These are phyloP conservation scores for Psilocybe cyanescens DNA, from an alignment of 768 basidiomycete species.

Conservation along the genomic window DNA sequence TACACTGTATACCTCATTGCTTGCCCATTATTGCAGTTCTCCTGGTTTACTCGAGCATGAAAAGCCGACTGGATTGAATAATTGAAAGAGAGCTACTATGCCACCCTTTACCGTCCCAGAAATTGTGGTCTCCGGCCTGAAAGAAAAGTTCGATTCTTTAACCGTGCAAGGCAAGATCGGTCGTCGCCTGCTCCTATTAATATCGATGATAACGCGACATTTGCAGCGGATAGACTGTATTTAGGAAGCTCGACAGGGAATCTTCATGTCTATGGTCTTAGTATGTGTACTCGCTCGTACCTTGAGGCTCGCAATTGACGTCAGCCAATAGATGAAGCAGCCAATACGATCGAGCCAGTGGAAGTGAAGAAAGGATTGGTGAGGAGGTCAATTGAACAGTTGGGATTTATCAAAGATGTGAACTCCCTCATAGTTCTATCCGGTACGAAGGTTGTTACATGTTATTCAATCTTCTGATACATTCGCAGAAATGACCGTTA, in stretches of 20 bases:
- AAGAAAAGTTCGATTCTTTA: conserved; percentile 52
- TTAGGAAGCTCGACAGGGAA: conserved; percentile 39
- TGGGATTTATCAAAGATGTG: conserved; percentile 85
- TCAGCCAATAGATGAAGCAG: conserved; percentile 29
- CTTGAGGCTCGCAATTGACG: conserved; percentile 4
- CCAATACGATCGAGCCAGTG: conserved; percentile 44
- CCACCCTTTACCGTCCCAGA: conserved; percentile 41
- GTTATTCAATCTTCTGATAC: neutral
- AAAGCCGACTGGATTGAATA: neutral
- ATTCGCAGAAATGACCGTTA: conserved; percentile 66
- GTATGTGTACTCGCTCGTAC: conserved; percentile 13
- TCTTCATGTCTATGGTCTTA: conserved; percentile 36
- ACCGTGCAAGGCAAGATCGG: conserved; percentile 43
- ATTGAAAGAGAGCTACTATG: conserved; percentile 26
- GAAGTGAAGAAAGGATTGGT: conserved; percentile 72
- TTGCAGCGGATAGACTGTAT: conserved; percentile 48
- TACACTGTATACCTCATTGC: too few relatives aligned
- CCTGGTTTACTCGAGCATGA: neutral
- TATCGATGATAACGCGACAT: conserved; percentile 6
- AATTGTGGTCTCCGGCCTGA: conserved; percentile 42
- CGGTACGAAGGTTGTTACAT: conserved; percentile 48
- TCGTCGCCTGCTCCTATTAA: neutral
- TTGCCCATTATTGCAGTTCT: too few relatives aligned
- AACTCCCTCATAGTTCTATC: conserved; percentile 85
- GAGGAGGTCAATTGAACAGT: conserved; percentile 80